Evolutionary conservation across 1,284 basidiomycete species (phyloP), one percentile per base, ranked within the genome.

Genomic region (Cystobasidium pallidum): DNA sequence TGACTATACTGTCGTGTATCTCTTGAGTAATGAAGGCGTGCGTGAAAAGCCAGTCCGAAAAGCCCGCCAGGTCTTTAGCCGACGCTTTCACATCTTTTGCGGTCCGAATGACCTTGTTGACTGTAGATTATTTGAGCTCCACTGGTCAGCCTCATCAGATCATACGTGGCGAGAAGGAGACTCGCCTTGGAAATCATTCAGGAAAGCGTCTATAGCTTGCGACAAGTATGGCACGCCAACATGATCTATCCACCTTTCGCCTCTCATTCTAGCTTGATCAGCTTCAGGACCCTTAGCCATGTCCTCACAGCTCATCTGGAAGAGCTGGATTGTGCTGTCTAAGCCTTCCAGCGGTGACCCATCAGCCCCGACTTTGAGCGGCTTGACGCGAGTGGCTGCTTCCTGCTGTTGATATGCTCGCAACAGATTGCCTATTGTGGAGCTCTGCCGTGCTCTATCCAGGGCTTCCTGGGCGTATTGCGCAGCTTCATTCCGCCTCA

Each of bases 251-350:
- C 55, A 67, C 7, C 62, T 28, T 36, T 70, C 59, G 3, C 67
- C 57, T 39, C 61, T 51, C 45, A 59, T 36, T n/a, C 59, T 45
- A 17, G 73, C 66, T 36, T 52, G 54, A 45, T 70, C 64, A 19
- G 72, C 66, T 36, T 72, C 66, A 26, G 59, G 68, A 13, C 73
- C 63, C 32, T 36, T 63, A 1, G 68, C 68, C 49, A 51, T 51
- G 51, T 71, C 68, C 62, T 72, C 70, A 57, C 64, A 71, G 52
- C 70, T 74, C 70, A 57, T 61, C 34, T 57, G 61, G 47, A 71
- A 68, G 19, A 63, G 73, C 52, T 63, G 68, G 3, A 66, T 41
- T 17, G 68, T 70, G n/a, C 61, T 62, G 17, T 73, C 70, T 2
- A 72, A 43, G 1, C 70, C 63, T 26, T 73, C 72, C 28, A 63